Evolutionary conservation across 441 rosid species (phyloP).

Genomic region (Gossypium trilobum): DNA sequence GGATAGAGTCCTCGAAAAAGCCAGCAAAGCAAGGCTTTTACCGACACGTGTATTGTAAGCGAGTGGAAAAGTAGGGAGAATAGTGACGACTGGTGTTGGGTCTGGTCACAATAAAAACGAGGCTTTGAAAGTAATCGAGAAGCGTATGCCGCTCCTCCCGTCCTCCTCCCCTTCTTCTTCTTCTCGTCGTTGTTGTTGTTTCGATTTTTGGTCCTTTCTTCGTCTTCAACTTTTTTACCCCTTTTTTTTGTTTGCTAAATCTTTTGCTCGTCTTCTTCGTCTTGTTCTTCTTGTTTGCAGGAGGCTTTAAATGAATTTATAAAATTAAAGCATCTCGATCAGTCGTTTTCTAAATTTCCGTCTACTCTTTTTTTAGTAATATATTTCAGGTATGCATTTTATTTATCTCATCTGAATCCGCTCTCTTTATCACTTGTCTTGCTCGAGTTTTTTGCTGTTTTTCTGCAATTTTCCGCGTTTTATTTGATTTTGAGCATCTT

Average conservation of each 20-base stretch:
- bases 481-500: not conserved
- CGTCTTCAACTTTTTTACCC: not conserved
- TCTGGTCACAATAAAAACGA: conserved; percentile 27
- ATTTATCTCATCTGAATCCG: not conserved
- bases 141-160: conserved; percentile 26
- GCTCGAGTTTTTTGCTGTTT: not conserved
- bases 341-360: not conserved
- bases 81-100: conserved; percentile 18
- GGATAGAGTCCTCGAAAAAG: conserved; percentile 17
- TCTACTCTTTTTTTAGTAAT: not conserved
- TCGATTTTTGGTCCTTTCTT: not conserved
- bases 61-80: not conserved
- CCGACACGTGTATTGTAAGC: conserved; percentile 19
- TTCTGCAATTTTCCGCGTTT: conserved; percentile 7
- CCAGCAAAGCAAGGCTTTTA: not conserved
- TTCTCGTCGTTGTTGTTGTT: not conserved
- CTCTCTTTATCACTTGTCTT: conserved; percentile 14
- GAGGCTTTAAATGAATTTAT: conserved; percentile 6
- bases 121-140: conserved; percentile 27
- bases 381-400: conserved; percentile 17
- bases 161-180: not conserved
- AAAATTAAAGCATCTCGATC: conserved; percentile 12
- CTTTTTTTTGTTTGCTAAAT: conserved; percentile 2
- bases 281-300: conserved; percentile 4
- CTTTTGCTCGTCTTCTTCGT: conserved; percentile 6